Base-by-base conservation (phyloP, 2,329 filamentous ascomycete genomes). In the Colletotrichum spinosum region DNA sequence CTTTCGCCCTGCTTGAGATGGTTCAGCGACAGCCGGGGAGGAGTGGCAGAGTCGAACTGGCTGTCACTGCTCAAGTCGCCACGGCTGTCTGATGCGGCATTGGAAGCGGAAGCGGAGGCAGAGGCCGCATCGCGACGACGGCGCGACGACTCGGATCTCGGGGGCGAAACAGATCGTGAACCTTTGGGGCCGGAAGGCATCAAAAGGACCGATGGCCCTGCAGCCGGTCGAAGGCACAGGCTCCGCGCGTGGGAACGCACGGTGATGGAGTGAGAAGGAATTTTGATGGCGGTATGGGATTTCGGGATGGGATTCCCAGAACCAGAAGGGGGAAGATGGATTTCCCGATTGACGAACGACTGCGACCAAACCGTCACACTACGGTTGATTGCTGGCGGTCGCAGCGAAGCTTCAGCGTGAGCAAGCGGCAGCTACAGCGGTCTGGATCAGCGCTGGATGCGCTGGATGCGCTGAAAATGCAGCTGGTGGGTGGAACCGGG, bases 111-210 rank as follows among this genome's bases (percentile, higher is more conserved):
- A n/a, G 46, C 9, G 25, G 25, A 42, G 33, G 35, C 38, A n/a
- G 51, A 25, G 35, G n/a, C 41, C 35, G 37, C 33, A 35, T 53
- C 37, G 8, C n/a, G 17, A 10, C 37, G 25, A 11, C 39, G 17
- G 37, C 41, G 62, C 35, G 52, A 52, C 58, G 41, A 62, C 41
- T 37, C 62, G 48, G 58, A 35, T 57, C 42, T 62, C 58, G 35
- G 48, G 35, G 48, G 25, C 3, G 62, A 65, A 34, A 57, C 58
- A 58, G 62, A 65, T 65, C 58, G 58, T 62, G 62, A 35, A 37
- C 59, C 62, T 34, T 52, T 42, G 25, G 48, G 58, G 62, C 58
- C 62, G 58, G 58, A 65, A 65, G 62, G 58, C 62, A 65, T 65
- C 62, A 65, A 65, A 52, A 52, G 62, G 48, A 62, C 46, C 58